Evolutionary conservation across 768 basidiomycete genomes (phyloP).

Genomic region (Clathrus columnatus): DNA sequence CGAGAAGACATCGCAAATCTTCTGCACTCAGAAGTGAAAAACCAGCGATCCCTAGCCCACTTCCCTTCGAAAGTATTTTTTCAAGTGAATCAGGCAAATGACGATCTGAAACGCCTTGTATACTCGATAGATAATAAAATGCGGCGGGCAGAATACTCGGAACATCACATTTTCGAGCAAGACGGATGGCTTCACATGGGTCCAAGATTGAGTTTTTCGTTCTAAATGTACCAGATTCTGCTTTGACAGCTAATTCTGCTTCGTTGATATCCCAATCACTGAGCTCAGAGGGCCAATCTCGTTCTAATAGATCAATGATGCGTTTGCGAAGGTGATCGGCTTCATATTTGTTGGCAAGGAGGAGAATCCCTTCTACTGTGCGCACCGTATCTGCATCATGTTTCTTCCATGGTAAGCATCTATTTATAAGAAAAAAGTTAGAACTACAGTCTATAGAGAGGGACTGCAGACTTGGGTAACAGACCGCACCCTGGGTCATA

Average conservation of each 20-base stretch:
- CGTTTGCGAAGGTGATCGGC: slow-evolving; percentile 2
- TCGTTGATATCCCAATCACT: slow-evolving; percentile 47
- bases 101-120: slow-evolving; percentile 11
- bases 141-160: slow-evolving; percentile 38
- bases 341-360: slow-evolving; percentile 14
- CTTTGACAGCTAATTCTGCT: neutral
- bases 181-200: slow-evolving; percentile 48
- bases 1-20: neutral
- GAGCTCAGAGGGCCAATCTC: slow-evolving; percentile 65
- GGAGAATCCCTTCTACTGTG: slow-evolving; percentile 6
- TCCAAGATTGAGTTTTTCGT: slow-evolving; percentile 43
- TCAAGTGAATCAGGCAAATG: no score
- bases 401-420: neutral
- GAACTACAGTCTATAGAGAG: no score
- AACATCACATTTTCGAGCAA: slow-evolving; percentile 34
- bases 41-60: neutral
- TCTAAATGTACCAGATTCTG: slow-evolving; percentile 38
- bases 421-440: neutral
- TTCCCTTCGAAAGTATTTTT: no score
- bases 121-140: slow-evolving; percentile 41
- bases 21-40: neutral
- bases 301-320: slow-evolving; percentile 7
- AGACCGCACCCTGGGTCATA: neutral
- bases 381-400: neutral
- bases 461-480: neutral